Conservation (phyloP, 352 stramenopile genomes). For the Plasmopara viticola region DNA sequence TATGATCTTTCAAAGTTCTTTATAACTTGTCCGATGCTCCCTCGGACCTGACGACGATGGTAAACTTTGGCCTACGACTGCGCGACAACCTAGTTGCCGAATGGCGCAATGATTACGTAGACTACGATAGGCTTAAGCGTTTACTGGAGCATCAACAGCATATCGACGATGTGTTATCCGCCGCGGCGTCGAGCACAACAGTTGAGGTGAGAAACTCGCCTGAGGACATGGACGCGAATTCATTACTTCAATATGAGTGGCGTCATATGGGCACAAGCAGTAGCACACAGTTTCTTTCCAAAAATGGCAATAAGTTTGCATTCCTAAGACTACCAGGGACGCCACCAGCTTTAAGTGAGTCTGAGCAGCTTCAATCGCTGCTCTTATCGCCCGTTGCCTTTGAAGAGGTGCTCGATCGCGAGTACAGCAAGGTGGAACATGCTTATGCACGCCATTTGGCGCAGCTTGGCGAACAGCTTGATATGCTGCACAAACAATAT, state of each 20-base stretch:
- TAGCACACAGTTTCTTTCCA: conserved; percentile 14
- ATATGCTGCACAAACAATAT: conserved; percentile 69
- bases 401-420: conserved; percentile 67
- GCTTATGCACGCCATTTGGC: conserved; percentile 86
- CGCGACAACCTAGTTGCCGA: conserved; percentile 83
- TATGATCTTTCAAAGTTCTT: too few species aligned
- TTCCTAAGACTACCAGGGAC: conserved; percentile 20
- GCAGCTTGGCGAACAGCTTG: conserved; percentile 81
- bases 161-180: conserved; percentile 28
- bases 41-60: conserved; percentile 34
- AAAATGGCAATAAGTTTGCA: conserved; percentile 19
- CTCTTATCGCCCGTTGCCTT: conserved; percentile 45
- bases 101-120: conserved; percentile 85
- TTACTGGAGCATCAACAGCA: conserved; percentile 62
- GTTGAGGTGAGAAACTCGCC: conserved; percentile 8
- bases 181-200: conserved; percentile 13
- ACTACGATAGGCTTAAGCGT: conserved; percentile 87
- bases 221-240: conserved; percentile 25
- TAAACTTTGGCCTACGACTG: conserved; percentile 70
- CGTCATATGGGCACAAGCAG: conserved; percentile 22
- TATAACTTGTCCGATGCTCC: too few species aligned
- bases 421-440: conserved; percentile 88
- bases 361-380: conserved; percentile 30
- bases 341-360: conserved; percentile 11
- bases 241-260: conserved; percentile 24